Base-by-base conservation (phyloP, 1,139 yeast genomes). In the Scheffersomyces insectosa region DNA sequence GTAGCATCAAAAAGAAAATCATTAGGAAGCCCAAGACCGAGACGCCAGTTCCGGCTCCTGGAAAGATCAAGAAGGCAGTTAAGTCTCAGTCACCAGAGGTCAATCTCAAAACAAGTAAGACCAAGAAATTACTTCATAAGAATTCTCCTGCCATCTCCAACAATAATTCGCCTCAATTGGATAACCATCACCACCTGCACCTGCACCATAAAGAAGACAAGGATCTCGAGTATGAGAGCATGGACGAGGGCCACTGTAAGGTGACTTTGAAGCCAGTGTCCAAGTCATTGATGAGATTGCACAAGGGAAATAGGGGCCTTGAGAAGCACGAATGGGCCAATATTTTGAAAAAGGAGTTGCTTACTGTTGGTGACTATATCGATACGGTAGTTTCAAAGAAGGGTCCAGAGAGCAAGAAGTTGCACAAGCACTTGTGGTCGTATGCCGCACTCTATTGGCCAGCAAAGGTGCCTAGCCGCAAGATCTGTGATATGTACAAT, bases 401-500 rank as follows among this genome's bases (percentile, higher is more conserved):
- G 36, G 42, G 34, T 6, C 61, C 57, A 13, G 67, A 65, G 14
- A 61, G 65, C 39, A 70, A 64, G 28, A 77, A 72, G 54, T 52
- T 73, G 39, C 70, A 75, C 49, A 83, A 80, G 60, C 97, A 91
- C 56, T 70, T 93, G 46, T 93, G 99, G 99, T 80, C 88, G 20
- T 88, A 86, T 64, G 95, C 97, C 7, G 79, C 95, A 32, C 79
- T 82, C 47, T 93, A 86, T 63, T 93, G 99, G 99, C 99, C 99
- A 1, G 88, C 84, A 2, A 82, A 82, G 50, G 98, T 86, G n/a
- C 83, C 88, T 34, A 86, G 96, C 46, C 72, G 77, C 38, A 87
- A 87, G 66, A 83, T 93, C 54, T 80, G 80, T 63, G 86, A 83
- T 41, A 93, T 93, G 97, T 93, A 91, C 65, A 78, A 78, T 57